Conservation (phyloP, 176 grass and related monocot genomes). For the Dactylis glomerata region DNA sequence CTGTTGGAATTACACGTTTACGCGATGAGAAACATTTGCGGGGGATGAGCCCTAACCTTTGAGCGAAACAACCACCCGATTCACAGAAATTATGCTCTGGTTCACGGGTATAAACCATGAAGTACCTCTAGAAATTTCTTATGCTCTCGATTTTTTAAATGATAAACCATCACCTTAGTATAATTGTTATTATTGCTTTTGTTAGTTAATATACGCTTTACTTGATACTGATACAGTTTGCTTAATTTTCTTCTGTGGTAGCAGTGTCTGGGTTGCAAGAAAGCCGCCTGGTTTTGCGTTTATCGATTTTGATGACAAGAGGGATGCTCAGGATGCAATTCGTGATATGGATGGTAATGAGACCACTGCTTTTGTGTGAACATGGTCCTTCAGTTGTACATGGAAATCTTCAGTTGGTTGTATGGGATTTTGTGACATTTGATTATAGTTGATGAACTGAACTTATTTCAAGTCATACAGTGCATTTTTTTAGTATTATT, state of each 20-base stretch:
- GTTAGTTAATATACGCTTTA: background rate
- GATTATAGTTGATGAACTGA: background rate
- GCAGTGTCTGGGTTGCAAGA: constrained; percentile 91
- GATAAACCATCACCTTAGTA: background rate
- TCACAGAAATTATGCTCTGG: background rate
- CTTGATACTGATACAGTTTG: background rate
- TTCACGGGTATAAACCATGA: background rate
- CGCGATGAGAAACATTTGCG: background rate
- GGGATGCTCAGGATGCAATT: constrained; percentile 90
- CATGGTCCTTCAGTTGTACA: background rate
- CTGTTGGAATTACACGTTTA: background rate
- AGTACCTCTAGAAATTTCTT: background rate
- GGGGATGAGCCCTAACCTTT: background rate
- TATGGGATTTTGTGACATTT: background rate
- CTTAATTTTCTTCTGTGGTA: constrained; percentile 9
- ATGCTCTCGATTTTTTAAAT: background rate
- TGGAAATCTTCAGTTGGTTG: background rate
- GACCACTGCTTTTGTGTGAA: background rate
- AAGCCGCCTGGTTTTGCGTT: constrained; percentile 96
- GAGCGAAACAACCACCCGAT: too few relatives aligned
- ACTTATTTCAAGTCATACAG: background rate
- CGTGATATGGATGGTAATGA: constrained; percentile 81
- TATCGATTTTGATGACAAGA: constrained; percentile 88
- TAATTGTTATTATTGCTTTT: background rate
- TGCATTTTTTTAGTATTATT: background rate